Conservation (phyloP, 208 protist genomes). For the Leishmania aethiopica region DNA sequence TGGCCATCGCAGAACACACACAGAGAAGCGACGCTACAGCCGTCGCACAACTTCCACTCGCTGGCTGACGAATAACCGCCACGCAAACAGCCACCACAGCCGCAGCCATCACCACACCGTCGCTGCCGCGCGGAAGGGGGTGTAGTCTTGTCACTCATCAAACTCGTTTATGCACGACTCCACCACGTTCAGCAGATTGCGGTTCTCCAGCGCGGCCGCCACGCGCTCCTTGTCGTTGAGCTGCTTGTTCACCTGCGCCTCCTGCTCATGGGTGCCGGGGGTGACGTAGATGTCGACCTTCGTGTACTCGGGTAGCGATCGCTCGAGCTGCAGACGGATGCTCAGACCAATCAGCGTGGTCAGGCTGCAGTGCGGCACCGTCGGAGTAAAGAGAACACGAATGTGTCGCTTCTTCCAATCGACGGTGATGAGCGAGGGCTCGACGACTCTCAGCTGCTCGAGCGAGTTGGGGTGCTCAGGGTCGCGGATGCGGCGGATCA, state of each 20-base stretch:
- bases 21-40: not conserved
- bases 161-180: conserved; percentile 86
- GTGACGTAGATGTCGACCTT: conserved; percentile 95
- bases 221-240: conserved; percentile 99
- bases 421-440: conserved; percentile 90
- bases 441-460: conserved; percentile 97
- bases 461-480: conserved; percentile 98
- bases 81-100: not conserved
- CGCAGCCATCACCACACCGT: not conserved
- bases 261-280: conserved; percentile 94
- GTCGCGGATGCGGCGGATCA: conserved; percentile 97
- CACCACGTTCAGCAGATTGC: conserved; percentile 83
- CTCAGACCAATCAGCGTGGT: conserved; percentile 98
- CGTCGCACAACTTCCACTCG: not conserved
- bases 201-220: conserved; percentile 97
- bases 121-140: not conserved
- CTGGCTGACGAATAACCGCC: not conserved
- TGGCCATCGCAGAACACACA: not conserved
- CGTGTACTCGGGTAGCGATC: conserved; percentile 93
- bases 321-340: conserved; percentile 96
- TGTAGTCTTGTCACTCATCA: conserved; percentile 25
- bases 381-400: conserved; percentile 97
- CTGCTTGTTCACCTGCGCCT: conserved; percentile 98
- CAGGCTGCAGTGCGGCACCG: conserved; percentile 98
- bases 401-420: conserved; percentile 78